These are phyloP conservation scores for Yarrowia sp. DNA, from an alignment of 805 yeast species.

Conservation along the genomic window DNA sequence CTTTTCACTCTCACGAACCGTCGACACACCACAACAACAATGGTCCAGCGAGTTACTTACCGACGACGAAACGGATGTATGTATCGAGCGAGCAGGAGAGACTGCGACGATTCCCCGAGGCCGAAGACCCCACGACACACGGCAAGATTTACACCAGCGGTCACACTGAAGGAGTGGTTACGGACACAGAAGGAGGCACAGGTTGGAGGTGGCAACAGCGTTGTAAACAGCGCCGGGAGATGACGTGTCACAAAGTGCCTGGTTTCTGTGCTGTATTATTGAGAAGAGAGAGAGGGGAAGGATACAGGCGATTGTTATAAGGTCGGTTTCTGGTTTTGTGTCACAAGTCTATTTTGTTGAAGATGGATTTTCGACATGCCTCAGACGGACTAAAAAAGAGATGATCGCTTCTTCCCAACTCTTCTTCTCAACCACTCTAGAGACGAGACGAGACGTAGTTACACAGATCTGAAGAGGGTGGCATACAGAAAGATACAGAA, in stretches of 20 bases:
- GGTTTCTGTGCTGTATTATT: background rate
- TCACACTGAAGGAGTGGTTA: background rate
- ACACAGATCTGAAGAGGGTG: too few relatives aligned
- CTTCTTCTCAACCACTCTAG: too few relatives aligned
- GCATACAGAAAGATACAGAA: too few relatives aligned
- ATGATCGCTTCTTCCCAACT: too few relatives aligned
- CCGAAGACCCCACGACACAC: background rate
- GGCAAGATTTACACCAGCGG: background rate
- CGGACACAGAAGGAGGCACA: background rate
- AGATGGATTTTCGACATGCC: background rate
- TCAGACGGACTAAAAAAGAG: background rate
- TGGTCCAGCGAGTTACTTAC: slow-evolving; percentile 99
- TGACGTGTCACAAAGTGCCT: too few relatives aligned
- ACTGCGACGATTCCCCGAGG: background rate
- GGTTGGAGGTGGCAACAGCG: too few relatives aligned
- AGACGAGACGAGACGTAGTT: too few relatives aligned
- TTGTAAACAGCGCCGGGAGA: too few relatives aligned
- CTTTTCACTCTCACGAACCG: slow-evolving; percentile 31
- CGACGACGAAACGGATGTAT: slow-evolving; percentile 99
- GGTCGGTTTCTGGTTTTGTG: background rate
- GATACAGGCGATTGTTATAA: background rate
- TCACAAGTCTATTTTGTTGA: background rate
- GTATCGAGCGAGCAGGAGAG: slow-evolving; percentile 50
- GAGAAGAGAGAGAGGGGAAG: background rate
- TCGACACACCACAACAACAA: slow-evolving; percentile 53